These are phyloP conservation scores for Pseudomonodictys pantanalensis DNA, from an alignment of 495 filamentous ascomycete species.

Conservation along the genomic window DNA sequence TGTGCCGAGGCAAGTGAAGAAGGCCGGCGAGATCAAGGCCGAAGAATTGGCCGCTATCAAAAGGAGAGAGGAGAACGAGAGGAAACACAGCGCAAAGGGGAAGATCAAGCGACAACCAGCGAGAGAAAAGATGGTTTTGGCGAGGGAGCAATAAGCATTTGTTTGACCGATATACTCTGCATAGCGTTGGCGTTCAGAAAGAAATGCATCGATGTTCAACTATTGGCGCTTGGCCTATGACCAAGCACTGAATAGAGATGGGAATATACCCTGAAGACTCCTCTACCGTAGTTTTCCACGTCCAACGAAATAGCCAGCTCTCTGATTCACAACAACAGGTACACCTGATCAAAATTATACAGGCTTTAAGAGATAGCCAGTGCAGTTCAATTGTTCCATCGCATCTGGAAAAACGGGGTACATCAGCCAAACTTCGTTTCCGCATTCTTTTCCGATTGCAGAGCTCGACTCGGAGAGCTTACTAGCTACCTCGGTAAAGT, in stretches of 20 bases:
- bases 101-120: conserved; percentile 70
- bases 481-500: too few relatives aligned
- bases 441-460: too few relatives aligned
- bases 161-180: neutral
- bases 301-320: too few relatives aligned
- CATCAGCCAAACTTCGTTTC: too few relatives aligned
- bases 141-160: conserved; percentile 59
- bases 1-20: conserved; percentile 91
- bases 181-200: conserved; percentile 27
- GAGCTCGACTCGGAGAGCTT: too few relatives aligned
- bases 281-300: too few relatives aligned
- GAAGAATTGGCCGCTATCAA: conserved; percentile 86
- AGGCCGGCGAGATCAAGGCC: conserved; percentile 92
- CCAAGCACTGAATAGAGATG: neutral
- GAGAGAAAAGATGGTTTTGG: conserved; percentile 90
- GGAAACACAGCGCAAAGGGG: conserved; percentile 82
- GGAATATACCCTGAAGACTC: neutral
- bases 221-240: neutral
- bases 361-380: too few relatives aligned
- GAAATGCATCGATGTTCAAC: too few relatives aligned
- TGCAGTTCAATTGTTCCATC: too few relatives aligned
- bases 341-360: too few relatives aligned
- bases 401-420: too few relatives aligned
- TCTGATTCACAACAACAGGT: too few relatives aligned
- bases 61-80: conserved; percentile 87